Base-by-base conservation (phyloP, 306 rosid genomes). In the Echinosophora koreensis region DNA sequence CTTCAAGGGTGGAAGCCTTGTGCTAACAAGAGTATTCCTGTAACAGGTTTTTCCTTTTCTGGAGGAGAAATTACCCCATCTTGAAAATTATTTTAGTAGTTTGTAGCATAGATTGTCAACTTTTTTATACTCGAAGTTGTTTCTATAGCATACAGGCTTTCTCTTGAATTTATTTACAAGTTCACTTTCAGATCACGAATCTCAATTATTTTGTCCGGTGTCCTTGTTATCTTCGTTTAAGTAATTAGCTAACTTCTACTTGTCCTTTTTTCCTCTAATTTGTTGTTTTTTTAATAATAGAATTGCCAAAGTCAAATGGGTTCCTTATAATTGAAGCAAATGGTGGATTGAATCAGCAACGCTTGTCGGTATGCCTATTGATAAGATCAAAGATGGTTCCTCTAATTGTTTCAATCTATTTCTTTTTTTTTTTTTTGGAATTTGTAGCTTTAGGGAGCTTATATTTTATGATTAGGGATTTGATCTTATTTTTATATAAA, bases 291-390 rank as follows among this genome's bases (percentile, higher is more conserved):
- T 60, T 71, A 8, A 8, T 41, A 14, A 9, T 71, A 94, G 97
- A 82, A 80, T 86, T 90, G 87, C 96, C 93, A 42, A 83, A 86
- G 86, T 94, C 97, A 76, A 94, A 90, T 61, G 97, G 98, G 58
- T 87, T 83, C 84, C 89, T 94, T 81, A 94, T 94, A 82, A 89
- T 94, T 76, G 98, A 94, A 94, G 98, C 98, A 28, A 94, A 94
- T 74, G 98, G 98, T 71, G 98, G 97, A 66, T 82, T 94, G 82
- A 94, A 94, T 82, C 98, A 95, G 85, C 98, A 95, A 78, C 94
- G 98, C 17, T 59, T 95, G 66, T 90, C 97, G 97, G 98, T 95
- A 87, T 38, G 97, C 77, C 71, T 76, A 22, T 80, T 81, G 30
- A 50, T 81, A 57, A 37, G 13, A 71, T 52, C 54, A 41, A 60